Base-by-base conservation (phyloP, 2,329 filamentous ascomycete species). In the Aureobasidium sp. region DNA sequence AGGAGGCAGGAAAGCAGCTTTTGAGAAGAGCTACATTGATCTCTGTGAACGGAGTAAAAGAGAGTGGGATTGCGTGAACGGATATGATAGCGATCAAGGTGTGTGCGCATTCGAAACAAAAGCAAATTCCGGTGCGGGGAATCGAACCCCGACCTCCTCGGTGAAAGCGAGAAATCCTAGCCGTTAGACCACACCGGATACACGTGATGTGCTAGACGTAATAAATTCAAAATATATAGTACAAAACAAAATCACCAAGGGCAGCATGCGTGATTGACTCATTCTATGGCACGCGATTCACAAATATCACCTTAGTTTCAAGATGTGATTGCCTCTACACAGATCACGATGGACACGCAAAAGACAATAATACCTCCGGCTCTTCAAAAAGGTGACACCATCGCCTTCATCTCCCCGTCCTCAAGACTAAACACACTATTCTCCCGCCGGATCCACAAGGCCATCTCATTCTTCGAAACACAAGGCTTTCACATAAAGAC, bases 401-500 rank as follows among this genome's bases (percentile, higher is more conserved):
- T 73, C 34, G 71, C 71, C 2, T 69, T 72, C 46, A 44, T 73
- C 23, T 71, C 71, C 2, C 70, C 70, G 6, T 73, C 71, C 7
- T 47, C 61, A 5, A 68, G 71, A 6, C 50, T 72, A 1, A 72
- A 72, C 44, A 36, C 66, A 9, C 36, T 68, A 34, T 63, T 71
- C 4, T 66, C 68, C 32, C n/a, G 47, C 1, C 61, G 65, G 1
- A 47, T 69, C 8, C 42, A 53, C 3, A 67, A 69, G 8, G 65
- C 64, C n/a, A 52, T 29, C 9, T n/a, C 17, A 12, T 64, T 53
- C 57, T 57, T 70, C 41, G 51, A 67, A 27, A 8, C 26, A 10
- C 60, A 56, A 8, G 69, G 67, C 4, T 69, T 66, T 34, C 20
- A 34, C 4, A 59, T 67, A 13, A 68, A 69, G 59, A 44, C 41